phyloP scores from a whole-genome alignment of 331 rosid genomes.

The Malus hybrid region DNA sequence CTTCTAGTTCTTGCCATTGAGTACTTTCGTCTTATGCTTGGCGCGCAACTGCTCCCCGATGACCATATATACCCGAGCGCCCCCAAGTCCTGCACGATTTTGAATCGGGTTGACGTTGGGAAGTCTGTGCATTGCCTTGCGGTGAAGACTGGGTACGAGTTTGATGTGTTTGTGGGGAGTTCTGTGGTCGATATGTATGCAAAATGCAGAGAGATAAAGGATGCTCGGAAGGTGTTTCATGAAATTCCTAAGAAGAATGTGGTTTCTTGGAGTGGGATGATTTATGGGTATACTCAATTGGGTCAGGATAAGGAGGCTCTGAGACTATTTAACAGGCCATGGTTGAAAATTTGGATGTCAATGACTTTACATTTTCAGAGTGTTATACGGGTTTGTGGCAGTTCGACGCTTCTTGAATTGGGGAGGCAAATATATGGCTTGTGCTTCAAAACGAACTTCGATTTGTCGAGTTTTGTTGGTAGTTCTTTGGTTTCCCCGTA shows the following conservation, averaged over 20 bases:
- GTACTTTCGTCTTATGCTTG: conserved; percentile 61
- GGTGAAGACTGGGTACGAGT: conserved; percentile 45
- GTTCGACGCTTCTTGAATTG: conserved; percentile 56
- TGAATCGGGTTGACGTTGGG: conserved; percentile 38
- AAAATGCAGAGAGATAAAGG: conserved; percentile 36
- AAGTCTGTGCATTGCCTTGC: conserved; percentile 44
- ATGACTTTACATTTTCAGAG: conserved; percentile 45
- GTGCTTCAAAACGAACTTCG: conserved; percentile 65
- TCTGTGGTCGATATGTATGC: conserved; percentile 70
- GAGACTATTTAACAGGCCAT: conserved; percentile 31
- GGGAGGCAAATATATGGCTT: conserved; percentile 69
- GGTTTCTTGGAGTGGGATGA: conserved; percentile 89
- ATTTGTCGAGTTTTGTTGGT: conserved; percentile 62
- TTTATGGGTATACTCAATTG: conserved; percentile 59
- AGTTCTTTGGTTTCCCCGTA: conserved; percentile 68
- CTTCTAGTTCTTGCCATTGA: conserved; percentile 50
- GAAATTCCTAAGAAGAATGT: conserved; percentile 68
- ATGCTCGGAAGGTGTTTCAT: conserved; percentile 52
- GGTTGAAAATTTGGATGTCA: conserved; percentile 28
- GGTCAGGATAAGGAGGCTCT: conserved; percentile 64
- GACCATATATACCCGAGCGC: conserved; percentile 73
- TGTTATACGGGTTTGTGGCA: conserved; percentile 64
- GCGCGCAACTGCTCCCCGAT: conserved; percentile 32
- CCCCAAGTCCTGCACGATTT: conserved; percentile 52
- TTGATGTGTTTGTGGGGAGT: conserved; percentile 66